Base-by-base conservation (phyloP, 331 rosid genomes). In the Arachis monticola region DNA sequence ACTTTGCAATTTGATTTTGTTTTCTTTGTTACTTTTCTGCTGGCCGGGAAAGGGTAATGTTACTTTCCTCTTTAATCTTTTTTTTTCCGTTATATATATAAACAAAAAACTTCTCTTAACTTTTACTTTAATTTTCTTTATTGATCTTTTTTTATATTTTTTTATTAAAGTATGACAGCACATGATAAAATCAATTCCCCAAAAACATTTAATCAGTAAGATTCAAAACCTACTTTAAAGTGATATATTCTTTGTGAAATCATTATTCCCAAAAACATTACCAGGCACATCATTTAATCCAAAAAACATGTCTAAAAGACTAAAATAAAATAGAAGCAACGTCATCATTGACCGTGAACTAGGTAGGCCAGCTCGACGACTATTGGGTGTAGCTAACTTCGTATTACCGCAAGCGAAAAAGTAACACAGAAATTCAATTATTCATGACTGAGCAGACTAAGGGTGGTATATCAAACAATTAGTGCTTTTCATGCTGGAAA, bases 1-100 rank as follows among this genome's bases (percentile, higher is more conserved):
- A 51, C 84, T 80, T 62, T 75, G 53, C 84, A 51, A 83, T 80
- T 62, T 64, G 5, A 71, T 73, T 57, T 75, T 82, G 76, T 42
- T 45, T 73, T 40, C 30, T 71, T 13, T 27, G 60, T 13, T 27
- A 61, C 27, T 27, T 38, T 32, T 59, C 12, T 14, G 56, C 14
- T 78, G 76, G 70, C 48, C 64, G 55, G 59, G 9, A 66, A 3
- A 52, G 55, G 59, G 9, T 71, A 3, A 52, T 44, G 45, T 55
- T 74, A 51, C 35, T 47, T 77, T 75, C 61, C 38, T 65, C 69
- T 77, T 77, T 55, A 35, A 3, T 35, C 40, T 35, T 35, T 35
- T 35, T 2, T 2, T 35, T 35, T 4, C 40, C 4, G 5, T 35
- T 2, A 22, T 22, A 22, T 22, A 22, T 22, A 22, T 35, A 35